Percentiles rank a stretch among this genome's conserved stretches.
These are phyloP conservation scores for Solanum paucissectum DNA, from an alignment of 257 asterid species.

Conservation along the genomic window DNA sequence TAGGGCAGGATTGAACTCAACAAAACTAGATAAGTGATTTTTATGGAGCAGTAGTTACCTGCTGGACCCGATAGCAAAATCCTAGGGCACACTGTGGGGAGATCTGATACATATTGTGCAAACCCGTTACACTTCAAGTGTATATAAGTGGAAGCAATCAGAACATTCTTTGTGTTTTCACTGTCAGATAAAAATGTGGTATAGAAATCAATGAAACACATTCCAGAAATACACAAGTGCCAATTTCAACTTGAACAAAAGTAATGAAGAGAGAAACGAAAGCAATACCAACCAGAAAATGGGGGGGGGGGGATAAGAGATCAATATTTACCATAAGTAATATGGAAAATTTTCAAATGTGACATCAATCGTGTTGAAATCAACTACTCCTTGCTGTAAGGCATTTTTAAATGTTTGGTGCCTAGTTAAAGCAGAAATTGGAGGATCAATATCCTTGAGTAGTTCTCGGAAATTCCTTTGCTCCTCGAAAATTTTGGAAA, in stretches of 20 bases:
- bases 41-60: conserved; percentile 29
- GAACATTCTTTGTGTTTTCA: conserved; percentile 68
- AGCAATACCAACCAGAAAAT: not conserved
- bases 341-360: conserved; percentile 81
- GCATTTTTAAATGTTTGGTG: conserved; percentile 62
- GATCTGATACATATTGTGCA: conserved; percentile 46
- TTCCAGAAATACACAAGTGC: not conserved
- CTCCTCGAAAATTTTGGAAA: conserved; percentile 44
- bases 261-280: not conserved
- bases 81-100: conserved; percentile 69
- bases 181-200: conserved; percentile 21
- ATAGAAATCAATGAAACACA: not conserved
- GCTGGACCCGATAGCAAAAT: conserved; percentile 80
- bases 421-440: conserved; percentile 43
- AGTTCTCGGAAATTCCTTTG: conserved; percentile 36
- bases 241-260: not conserved
- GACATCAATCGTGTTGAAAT: conserved; percentile 42
- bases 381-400: conserved; percentile 51
- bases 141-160: conserved; percentile 67
- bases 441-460: conserved; percentile 46
- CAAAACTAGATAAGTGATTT: not conserved
- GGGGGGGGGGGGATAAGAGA: not conserved
- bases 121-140: conserved; percentile 48
- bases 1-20: not conserved
- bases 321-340: conserved; percentile 54